Percentiles rank a stretch among this genome's conserved stretches.
phyloP scores from a whole-genome alignment of 2,329 filamentous ascomycete species.

The Paramyrothecium roridum region DNA sequence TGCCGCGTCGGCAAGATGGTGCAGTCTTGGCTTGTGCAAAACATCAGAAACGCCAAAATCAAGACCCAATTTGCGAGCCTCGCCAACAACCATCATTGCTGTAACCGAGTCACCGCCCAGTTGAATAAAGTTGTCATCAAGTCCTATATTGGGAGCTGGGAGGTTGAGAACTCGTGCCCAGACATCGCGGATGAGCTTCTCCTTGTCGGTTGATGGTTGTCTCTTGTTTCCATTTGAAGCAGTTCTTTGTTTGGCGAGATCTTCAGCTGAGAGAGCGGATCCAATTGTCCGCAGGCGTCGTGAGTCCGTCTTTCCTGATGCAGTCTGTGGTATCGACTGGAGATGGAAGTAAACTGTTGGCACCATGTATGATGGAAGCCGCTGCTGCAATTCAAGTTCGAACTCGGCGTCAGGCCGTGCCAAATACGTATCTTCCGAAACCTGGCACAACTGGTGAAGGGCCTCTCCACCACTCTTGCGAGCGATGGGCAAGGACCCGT shows the following conservation, averaged over 20 bases:
- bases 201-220: neutral
- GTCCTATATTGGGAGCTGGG: neutral
- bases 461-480: neutral
- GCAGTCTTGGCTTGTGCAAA: neutral
- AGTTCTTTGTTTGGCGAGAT: constrained; percentile 26
- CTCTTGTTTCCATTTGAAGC: neutral
- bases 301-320: constrained; percentile 37
- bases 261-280: constrained; percentile 27
- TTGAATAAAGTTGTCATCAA: constrained; percentile 17
- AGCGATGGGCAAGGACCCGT: neutral
- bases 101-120: constrained; percentile 23
- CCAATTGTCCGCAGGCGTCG: constrained; percentile 36
- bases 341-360: neutral
- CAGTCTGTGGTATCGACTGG: neutral
- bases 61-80: neutral
- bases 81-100: constrained; percentile 11
- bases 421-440: neutral
- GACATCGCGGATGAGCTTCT: neutral
- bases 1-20: neutral
- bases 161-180: constrained; percentile 8
- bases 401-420: neutral
- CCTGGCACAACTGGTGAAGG: neutral
- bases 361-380: neutral
- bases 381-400: neutral
- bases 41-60: neutral